phyloP scores from a whole-genome alignment of 1,284 basidiomycete genomes.

The Amylostereum chailletii region DNA sequence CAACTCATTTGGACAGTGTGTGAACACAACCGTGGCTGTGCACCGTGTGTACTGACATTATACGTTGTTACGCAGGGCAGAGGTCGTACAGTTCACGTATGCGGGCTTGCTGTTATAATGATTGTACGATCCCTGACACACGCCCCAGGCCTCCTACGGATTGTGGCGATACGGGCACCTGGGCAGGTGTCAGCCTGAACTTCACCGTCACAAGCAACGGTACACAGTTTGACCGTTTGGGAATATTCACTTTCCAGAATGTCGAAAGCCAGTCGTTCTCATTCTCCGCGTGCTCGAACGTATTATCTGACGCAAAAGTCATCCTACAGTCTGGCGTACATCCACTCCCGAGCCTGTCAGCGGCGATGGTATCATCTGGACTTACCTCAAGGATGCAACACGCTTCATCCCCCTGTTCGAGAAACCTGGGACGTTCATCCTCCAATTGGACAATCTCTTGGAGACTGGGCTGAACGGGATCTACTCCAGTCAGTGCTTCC shows the following conservation, averaged over 20 bases:
- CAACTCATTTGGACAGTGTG: conserved; percentile 59
- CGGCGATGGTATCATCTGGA: conserved; percentile 70
- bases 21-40: conserved; percentile 8
- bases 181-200: conserved; percentile 69
- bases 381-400: conserved; percentile 68
- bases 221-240: conserved; percentile 70
- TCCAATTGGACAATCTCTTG: conserved; percentile 66
- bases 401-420: conserved; percentile 64
- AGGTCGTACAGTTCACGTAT: conserved; percentile 56
- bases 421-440: conserved; percentile 55
- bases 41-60: background rate
- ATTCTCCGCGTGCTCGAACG: too few species aligned
- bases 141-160: conserved; percentile 53
- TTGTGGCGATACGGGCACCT: conserved; percentile 63
- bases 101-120: conserved; percentile 14
- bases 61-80: conserved; percentile 34
- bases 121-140: background rate
- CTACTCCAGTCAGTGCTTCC: conserved; percentile 48
- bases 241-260: conserved; percentile 65
- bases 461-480: conserved; percentile 49
- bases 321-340: conserved; percentile 59
- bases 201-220: conserved; percentile 74
- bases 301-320: background rate
- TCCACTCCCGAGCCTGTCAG: conserved; percentile 69
- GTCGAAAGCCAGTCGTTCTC: conserved; percentile 50